Evolutionary conservation across 1,284 basidiomycete genomes (phyloP).

Genomic region (Anthracocystis panici-leucophaei): DNA sequence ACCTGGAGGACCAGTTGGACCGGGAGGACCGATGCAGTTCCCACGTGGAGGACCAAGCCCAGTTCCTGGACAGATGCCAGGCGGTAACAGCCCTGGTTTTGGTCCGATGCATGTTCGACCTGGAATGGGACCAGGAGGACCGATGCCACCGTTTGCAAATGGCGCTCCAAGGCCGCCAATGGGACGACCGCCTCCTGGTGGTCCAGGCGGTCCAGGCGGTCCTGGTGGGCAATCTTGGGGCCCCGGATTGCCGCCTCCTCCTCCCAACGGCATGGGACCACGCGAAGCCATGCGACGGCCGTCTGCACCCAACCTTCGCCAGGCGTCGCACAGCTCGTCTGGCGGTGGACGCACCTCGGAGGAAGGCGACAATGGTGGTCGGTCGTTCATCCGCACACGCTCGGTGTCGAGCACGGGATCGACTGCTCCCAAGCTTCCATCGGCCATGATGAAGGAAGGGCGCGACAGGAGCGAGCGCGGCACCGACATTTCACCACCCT

Average conservation of each 20-base stretch:
- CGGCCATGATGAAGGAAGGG: constrained; percentile 59
- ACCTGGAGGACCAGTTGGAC: constrained; percentile 17
- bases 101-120: constrained; percentile 39
- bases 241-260: constrained; percentile 20
- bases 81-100: constrained; percentile 30
- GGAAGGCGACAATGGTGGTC: constrained; percentile 21
- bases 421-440: constrained; percentile 54
- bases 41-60: constrained; percentile 45
- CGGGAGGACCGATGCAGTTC: constrained; percentile 29
- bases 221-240: constrained; percentile 17
- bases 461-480: constrained; percentile 33
- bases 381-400: constrained; percentile 43
- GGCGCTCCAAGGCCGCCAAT: constrained; percentile 37
- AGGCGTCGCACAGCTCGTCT: constrained; percentile 39
- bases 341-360: constrained; percentile 37
- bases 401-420: constrained; percentile 49
- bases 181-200: constrained; percentile 31
- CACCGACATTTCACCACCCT: constrained; percentile 44
- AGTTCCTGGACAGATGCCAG: constrained; percentile 34
- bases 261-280: constrained; percentile 21
- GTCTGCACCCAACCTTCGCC: constrained; percentile 59
- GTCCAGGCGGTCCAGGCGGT: background rate
- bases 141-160: constrained; percentile 39
- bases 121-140: constrained; percentile 38
- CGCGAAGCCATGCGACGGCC: constrained; percentile 45